Percentiles rank a stretch among this genome's conserved stretches.
These are phyloP conservation scores for Nakazawaea wickerhamii DNA, from an alignment of 805 yeast genomes.

Conservation along the genomic window DNA sequence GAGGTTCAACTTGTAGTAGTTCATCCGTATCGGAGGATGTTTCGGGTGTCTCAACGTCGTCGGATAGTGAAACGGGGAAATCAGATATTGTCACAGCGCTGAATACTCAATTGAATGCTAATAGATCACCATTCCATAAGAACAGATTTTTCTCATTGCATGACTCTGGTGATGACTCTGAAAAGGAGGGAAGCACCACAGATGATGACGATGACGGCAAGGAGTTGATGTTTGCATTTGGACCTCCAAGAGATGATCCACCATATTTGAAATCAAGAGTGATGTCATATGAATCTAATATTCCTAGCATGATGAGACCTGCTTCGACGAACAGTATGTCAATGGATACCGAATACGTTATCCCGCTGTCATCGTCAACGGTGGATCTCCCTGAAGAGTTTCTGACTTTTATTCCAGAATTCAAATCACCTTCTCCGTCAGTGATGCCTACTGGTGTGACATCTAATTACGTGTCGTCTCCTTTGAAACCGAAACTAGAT, in stretches of 20 bases:
- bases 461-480: conserved; percentile 9
- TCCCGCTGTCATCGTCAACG: conserved; percentile 27
- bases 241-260: conserved; percentile 34
- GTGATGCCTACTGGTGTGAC: conserved; percentile 29
- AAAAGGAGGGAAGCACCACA: conserved; percentile 8
- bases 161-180: conserved; percentile 13
- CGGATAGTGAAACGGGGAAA: conserved; percentile 7
- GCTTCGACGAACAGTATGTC: conserved; percentile 6
- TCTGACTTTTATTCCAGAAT: conserved; percentile 25
- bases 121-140: background rate
- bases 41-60: background rate
- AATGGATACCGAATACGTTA: conserved; percentile 14
- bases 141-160: conserved; percentile 7
- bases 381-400: conserved; percentile 38
- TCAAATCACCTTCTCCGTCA: background rate
- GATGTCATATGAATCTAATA: conserved; percentile 37
- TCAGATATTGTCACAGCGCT: conserved; percentile 13
- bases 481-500: background rate
- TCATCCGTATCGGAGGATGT: background rate
- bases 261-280: conserved; percentile 34
- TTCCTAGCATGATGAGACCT: conserved; percentile 22
- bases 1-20: conserved; percentile 1
- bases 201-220: conserved; percentile 37
- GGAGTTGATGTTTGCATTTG: conserved; percentile 38
- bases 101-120: background rate